These are phyloP conservation scores for Pythium guiyangense DNA, from an alignment of 352 stramenopile genomes.

Conservation along the genomic window DNA sequence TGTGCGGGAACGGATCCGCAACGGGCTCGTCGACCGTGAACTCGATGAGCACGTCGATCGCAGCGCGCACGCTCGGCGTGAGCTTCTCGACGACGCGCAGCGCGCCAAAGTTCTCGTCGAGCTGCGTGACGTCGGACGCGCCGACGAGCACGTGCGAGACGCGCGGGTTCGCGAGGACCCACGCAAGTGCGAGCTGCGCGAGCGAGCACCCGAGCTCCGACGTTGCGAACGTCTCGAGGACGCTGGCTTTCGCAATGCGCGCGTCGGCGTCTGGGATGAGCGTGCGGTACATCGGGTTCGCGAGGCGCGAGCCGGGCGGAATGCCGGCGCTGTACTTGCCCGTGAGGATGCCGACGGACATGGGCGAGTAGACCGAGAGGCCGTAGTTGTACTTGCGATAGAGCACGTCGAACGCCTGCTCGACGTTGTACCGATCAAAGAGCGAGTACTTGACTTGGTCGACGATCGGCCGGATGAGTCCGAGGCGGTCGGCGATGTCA, in stretches of 20 bases:
- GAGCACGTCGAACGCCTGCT: constrained; percentile 46
- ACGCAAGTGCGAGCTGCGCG: constrained; percentile 36
- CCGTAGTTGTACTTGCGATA: too few relatives aligned
- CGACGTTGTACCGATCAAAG: constrained; percentile 44
- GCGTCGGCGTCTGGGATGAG: constrained; percentile 16
- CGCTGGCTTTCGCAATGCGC: constrained; percentile 12
- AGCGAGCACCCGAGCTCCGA: constrained; percentile 5
- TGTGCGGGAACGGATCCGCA: not conserved
- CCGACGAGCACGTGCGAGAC: constrained; percentile 33
- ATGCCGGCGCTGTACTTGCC: constrained; percentile 44
- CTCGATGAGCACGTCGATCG: constrained; percentile 42
- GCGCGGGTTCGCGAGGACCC: constrained; percentile 29
- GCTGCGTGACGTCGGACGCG: constrained; percentile 33
- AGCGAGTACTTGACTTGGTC: constrained; percentile 61
- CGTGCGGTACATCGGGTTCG: constrained; percentile 1
- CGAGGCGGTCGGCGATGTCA: too few relatives aligned
- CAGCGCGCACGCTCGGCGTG: constrained; percentile 35
- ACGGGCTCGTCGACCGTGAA: constrained; percentile 9
- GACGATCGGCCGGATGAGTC: constrained; percentile 25
- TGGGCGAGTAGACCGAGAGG: constrained; percentile 42
- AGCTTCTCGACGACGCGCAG: constrained; percentile 32
- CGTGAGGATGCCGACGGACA: constrained; percentile 43
- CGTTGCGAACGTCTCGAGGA: constrained; percentile 19
- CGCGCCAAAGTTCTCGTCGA: constrained; percentile 53
- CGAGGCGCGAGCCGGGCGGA: constrained; percentile 23